Percentiles rank a stretch among this genome's conserved stretches.
Conservation (phyloP, 306 rosid species). For the Lupinus albus region DNA sequence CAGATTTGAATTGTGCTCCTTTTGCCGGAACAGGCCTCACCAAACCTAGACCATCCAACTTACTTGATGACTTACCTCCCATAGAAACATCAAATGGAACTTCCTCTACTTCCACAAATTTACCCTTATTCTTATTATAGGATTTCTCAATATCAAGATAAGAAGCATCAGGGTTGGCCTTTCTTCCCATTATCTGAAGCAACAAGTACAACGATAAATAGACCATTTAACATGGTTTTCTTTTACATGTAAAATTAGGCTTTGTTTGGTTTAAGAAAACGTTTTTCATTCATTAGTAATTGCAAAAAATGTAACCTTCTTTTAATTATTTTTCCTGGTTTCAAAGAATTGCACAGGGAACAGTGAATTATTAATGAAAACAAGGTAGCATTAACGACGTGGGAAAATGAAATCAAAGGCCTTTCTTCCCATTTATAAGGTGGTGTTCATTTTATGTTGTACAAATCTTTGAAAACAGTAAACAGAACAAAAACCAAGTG, state of each 20-base stretch:
- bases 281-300: too few relatives aligned
- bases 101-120: conserved; percentile 63
- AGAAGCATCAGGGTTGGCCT: conserved; percentile 71
- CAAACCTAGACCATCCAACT: conserved; percentile 65
- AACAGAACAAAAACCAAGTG: too few relatives aligned
- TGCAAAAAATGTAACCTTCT: too few relatives aligned
- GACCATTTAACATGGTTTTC: not conserved
- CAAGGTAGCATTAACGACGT: too few relatives aligned
- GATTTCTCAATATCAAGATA: conserved; percentile 89
- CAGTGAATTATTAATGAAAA: too few relatives aligned
- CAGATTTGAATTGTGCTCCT: conserved; percentile 52
- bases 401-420: too few relatives aligned
- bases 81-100: conserved; percentile 65
- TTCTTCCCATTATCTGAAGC: conserved; percentile 84
- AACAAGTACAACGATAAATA: conserved; percentile 5
- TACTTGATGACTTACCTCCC: conserved; percentile 46
- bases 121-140: conserved; percentile 74
- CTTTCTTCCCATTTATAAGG: too few relatives aligned
- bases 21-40: conserved; percentile 70
- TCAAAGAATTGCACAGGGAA: too few relatives aligned
- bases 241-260: not conserved
- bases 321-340: too few relatives aligned
- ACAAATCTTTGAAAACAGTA: too few relatives aligned
- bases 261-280: too few relatives aligned
- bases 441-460: too few relatives aligned